Base-by-base conservation (phyloP, 495 filamentous ascomycete genomes). In the Venustampulla echinocandica region DNA sequence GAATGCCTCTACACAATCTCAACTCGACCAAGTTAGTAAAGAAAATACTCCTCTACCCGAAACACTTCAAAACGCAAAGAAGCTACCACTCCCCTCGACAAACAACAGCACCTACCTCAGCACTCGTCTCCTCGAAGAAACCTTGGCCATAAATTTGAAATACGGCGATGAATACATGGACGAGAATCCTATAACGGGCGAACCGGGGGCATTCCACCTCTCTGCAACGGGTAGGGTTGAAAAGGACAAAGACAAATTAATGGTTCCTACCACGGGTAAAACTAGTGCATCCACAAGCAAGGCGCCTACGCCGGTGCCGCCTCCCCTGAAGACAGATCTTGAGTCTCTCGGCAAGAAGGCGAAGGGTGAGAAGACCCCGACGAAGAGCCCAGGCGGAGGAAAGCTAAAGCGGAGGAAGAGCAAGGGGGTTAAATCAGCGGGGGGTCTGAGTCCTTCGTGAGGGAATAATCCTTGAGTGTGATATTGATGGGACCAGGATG, bases 121-220 rank as follows among this genome's bases (percentile, higher is more conserved):
- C 15, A 56, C 63, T n/a, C 75, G 77, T 11, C 71, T 80, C 28
- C 65, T 89, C 3, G 77, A 80, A 43, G 81, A 92, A 47, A 74
- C 81, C 0, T 76, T 87, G 39, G 67, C 69, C 42, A 68, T 92
- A 20, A 68, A 81, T 37, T 62, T 80, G 13, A 71, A 73, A 27
- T 81, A 79, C 46, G 77, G 75, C 19, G 76, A 82, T 38, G 90
- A 97, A 43, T 94, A 78, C 63, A 88, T 92, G 79, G 88, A 98
- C 63, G 88, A 95, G 61, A 92, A 82, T 53, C 87, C 88, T 2
- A 75, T 95, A 38, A 78, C 83, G 1, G 90, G 90, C 36, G 81
- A 85, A 55, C 90, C 90, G 0, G 89, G 90, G 17, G 77, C 80
- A n/a, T 94, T 95, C 64, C 81, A 84, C 44, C 70, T 93, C 40